These are phyloP conservation scores for Pseudocercospora macadamiae DNA, from an alignment of 2,329 filamentous ascomycete genomes.

Conservation along the genomic window DNA sequence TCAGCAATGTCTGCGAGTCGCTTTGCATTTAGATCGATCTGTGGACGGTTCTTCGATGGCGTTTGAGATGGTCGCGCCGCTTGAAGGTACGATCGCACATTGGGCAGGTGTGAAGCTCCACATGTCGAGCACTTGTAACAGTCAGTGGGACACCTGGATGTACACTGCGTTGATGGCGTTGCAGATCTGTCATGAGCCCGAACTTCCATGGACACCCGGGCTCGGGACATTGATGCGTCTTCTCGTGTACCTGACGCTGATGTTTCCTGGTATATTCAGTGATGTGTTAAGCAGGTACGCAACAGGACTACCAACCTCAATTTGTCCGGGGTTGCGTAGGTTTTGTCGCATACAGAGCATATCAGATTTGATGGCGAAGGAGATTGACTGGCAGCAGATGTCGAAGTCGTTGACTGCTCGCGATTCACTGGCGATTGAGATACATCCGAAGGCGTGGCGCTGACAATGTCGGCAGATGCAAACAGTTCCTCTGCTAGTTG, in stretches of 20 bases:
- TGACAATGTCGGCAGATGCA: no score
- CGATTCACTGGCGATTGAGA: neutral
- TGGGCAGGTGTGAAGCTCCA: no score
- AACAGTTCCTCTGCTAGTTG: no score
- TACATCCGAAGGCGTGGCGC: no score
- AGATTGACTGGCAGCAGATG: neutral
- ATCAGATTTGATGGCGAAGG: neutral
- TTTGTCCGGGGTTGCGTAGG: neutral
- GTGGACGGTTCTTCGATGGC: neutral
- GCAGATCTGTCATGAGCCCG: neutral
- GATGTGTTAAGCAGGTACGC: neutral
- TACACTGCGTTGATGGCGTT: neutral
- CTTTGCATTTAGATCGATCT: neutral
- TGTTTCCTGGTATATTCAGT: neutral
- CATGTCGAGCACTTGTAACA: no score
- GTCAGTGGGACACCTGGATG: neutral
- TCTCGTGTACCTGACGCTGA: neutral
- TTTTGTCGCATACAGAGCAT: neutral
- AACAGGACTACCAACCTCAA: neutral
- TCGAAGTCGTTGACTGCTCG: neutral
- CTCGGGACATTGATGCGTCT: neutral
- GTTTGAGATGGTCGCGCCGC: neutral
- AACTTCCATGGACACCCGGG: neutral
- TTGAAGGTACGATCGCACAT: neutral
- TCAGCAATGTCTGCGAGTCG: no score